Conservation (phyloP, 257 asterid genomes). For the Coffea canephora region DNA sequence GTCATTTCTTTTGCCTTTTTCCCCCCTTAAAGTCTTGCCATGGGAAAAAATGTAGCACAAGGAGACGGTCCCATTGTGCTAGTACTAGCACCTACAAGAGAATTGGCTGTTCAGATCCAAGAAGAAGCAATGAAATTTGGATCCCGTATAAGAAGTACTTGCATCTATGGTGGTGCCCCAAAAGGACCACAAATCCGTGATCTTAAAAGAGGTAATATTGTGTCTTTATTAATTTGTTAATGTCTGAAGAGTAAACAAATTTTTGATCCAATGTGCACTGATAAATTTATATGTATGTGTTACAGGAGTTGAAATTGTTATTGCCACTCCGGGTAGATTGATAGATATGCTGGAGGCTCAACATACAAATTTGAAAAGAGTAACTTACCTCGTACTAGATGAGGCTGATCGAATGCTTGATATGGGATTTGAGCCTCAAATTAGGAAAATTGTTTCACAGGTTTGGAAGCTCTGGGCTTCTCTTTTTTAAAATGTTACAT, state of each 20-base stretch:
- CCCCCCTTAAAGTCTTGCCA: not conserved
- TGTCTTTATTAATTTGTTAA: slow-evolving; percentile 9
- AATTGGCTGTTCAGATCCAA: slow-evolving; percentile 89
- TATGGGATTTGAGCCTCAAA: slow-evolving; percentile 99
- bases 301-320: slow-evolving; percentile 83
- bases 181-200: slow-evolving; percentile 95
- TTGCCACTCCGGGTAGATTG: slow-evolving; percentile 93
- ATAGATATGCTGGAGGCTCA: slow-evolving; percentile 92
- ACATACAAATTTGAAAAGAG: slow-evolving; percentile 79
- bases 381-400: slow-evolving; percentile 86
- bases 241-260: slow-evolving; percentile 7
- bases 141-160: slow-evolving; percentile 72
- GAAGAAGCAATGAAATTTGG: slow-evolving; percentile 83
- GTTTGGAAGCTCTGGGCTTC: slow-evolving; percentile 25
- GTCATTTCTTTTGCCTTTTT: not conserved
- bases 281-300: slow-evolving; percentile 16
- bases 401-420: slow-evolving; percentile 98
- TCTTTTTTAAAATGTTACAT: not conserved
- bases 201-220: slow-evolving; percentile 65
- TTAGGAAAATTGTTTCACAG: slow-evolving; percentile 82
- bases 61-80: slow-evolving; percentile 89
- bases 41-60: slow-evolving; percentile 40
- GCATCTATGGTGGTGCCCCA: slow-evolving; percentile 93
- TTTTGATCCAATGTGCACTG: slow-evolving; percentile 9
- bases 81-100: slow-evolving; percentile 92